Evolutionary conservation across 2,329 filamentous ascomycete species (phyloP).

Genomic region (Metarhizium anisopliae): DNA sequence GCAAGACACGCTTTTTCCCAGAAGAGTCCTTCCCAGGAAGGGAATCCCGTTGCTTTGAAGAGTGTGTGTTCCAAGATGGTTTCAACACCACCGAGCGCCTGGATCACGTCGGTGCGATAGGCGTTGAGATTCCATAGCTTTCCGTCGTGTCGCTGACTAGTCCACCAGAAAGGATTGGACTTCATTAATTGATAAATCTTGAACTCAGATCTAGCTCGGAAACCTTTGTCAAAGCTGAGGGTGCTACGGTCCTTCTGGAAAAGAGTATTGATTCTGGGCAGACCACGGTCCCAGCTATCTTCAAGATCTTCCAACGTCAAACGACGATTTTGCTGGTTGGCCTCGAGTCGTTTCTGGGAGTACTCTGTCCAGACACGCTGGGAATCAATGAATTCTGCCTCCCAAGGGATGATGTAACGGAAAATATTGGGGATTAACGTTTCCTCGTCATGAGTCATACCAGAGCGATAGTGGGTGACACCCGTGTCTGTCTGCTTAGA

Average conservation of each 20-base stretch:
- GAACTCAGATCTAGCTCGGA: slow-evolving; percentile 90
- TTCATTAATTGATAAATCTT: slow-evolving; percentile 99
- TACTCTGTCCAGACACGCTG: slow-evolving; percentile 99
- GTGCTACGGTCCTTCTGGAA: slow-evolving; percentile 99
- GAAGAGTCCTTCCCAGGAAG: slow-evolving; percentile 93
- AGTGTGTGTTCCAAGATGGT: slow-evolving; percentile 95
- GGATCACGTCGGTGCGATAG: slow-evolving; percentile 93
- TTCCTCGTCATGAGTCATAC: slow-evolving; percentile 98
- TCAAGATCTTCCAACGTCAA: slow-evolving; percentile 93
- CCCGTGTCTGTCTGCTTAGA: slow-evolving; percentile 96
- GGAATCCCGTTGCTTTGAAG: slow-evolving; percentile 95
- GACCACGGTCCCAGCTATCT: slow-evolving; percentile 95
- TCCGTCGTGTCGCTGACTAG: slow-evolving; percentile 90
- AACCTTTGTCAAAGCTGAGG: slow-evolving; percentile 96
- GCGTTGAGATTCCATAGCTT: slow-evolving; percentile 97
- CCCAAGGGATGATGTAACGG: slow-evolving; percentile 98
- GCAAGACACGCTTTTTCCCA: slow-evolving; percentile 58
- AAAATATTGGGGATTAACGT: slow-evolving; percentile 98
- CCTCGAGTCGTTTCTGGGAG: slow-evolving; percentile 93
- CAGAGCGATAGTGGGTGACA: slow-evolving; percentile 91
- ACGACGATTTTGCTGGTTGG: slow-evolving; percentile 92
- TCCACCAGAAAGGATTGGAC: slow-evolving; percentile 99
- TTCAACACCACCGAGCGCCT: slow-evolving; percentile 91
- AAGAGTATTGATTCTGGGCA: slow-evolving; percentile 95
- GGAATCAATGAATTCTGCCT: slow-evolving; percentile 97